Conservation (phyloP, 139 green algal genomes). For the Picochlorum sp. region DNA sequence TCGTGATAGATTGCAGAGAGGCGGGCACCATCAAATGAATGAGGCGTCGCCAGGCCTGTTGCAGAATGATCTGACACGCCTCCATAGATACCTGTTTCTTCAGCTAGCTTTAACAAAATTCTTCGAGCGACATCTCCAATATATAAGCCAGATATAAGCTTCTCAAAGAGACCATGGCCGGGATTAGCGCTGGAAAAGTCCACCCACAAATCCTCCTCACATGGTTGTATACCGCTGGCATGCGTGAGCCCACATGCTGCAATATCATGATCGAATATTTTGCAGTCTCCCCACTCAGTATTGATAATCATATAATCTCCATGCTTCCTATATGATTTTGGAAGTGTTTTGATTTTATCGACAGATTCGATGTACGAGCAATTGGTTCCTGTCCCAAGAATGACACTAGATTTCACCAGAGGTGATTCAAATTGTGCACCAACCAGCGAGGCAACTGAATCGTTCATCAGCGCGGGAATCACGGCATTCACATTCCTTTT, state of each 20-base stretch:
- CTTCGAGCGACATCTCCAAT: constrained; percentile 74
- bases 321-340: background rate
- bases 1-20: constrained; percentile 49
- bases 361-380: constrained; percentile 62
- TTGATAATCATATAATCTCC: constrained; percentile 49
- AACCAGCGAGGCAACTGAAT: constrained; percentile 67
- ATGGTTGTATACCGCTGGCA: constrained; percentile 29
- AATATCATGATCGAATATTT: background rate
- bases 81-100: constrained; percentile 38
- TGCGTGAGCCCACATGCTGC: too few relatives aligned
- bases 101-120: constrained; percentile 52
- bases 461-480: constrained; percentile 66
- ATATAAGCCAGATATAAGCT: constrained; percentile 83
- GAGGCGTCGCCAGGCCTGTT: constrained; percentile 3
- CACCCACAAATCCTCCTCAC: constrained; percentile 58
- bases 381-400: constrained; percentile 84
- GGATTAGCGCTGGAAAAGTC: constrained; percentile 46
- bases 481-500: constrained; percentile 20
- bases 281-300: constrained; percentile 79
- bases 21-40: constrained; percentile 26
- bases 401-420: constrained; percentile 56
- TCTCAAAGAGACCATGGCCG: constrained; percentile 72
- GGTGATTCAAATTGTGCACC: constrained; percentile 51
- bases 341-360: constrained; percentile 8
- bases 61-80: constrained; percentile 8